These are phyloP conservation scores for Verticillium albo-atrum DNA, from an alignment of 2,329 filamentous ascomycete genomes.

Conservation along the genomic window DNA sequence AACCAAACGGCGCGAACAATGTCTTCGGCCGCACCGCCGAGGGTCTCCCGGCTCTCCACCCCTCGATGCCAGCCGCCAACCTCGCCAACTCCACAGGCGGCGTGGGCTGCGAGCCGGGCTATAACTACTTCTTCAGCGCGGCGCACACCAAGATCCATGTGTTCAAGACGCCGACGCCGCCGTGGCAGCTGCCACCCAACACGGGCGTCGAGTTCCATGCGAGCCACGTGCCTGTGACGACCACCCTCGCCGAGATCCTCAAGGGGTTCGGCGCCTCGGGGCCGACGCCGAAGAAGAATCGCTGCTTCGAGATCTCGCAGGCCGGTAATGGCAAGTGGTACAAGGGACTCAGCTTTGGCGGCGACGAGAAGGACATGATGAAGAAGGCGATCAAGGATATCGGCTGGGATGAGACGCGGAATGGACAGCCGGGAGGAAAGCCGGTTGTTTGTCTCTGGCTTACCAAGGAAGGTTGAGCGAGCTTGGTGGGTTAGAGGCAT, in stretches of 20 bases:
- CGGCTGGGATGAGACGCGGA: conserved; percentile 53
- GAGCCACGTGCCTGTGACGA: conserved; percentile 47
- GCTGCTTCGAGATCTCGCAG: conserved; percentile 50
- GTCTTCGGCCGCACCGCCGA: conserved; percentile 33
- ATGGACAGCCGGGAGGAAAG: conserved; percentile 41
- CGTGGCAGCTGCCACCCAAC: conserved; percentile 46
- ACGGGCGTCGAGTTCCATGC: conserved; percentile 41
- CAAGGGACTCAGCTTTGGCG: conserved; percentile 46
- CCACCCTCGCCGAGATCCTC: conserved; percentile 52
- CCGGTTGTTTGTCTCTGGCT: conserved; percentile 58
- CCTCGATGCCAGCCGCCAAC: conserved; percentile 45
- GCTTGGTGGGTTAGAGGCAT: not conserved
- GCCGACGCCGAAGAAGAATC: conserved; percentile 45
- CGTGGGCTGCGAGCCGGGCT: conserved; percentile 55
- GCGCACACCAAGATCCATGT: conserved; percentile 58
- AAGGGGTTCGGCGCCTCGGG: conserved; percentile 55
- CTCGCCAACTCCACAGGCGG: conserved; percentile 55
- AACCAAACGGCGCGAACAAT: conserved; percentile 32
- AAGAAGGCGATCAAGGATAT: conserved; percentile 48
- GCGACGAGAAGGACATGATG: conserved; percentile 43
- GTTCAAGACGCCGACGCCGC: conserved; percentile 44
- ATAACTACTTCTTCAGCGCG: conserved; percentile 57
- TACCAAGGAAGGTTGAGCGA: conserved; percentile 35
- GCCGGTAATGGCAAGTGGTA: conserved; percentile 56
- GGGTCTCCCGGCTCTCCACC: conserved; percentile 35